Percentiles rank a stretch among this genome's conserved stretches.
Conservation (phyloP, 2,329 filamentous ascomycete genomes). For the Geosmithia morbida region DNA sequence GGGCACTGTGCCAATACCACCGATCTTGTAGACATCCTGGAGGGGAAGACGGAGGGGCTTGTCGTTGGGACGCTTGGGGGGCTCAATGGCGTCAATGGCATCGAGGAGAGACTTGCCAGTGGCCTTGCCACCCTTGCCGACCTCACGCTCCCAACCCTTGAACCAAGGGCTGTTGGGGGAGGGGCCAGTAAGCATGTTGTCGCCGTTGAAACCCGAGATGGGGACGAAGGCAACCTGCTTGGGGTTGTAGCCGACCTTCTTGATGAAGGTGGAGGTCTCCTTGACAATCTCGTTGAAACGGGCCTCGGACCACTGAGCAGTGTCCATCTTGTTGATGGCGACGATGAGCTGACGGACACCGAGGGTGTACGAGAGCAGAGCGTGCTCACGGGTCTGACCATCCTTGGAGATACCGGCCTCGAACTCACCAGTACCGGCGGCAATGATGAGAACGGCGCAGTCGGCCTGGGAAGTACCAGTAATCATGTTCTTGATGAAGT, state of each 20-base stretch:
- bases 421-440: conserved; percentile 99
- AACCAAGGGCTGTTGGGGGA: conserved; percentile 98
- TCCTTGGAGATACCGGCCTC: conserved; percentile 99
- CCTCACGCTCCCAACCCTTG: conserved; percentile 99
- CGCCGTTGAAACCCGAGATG: conserved; percentile 99
- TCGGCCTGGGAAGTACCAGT: conserved; percentile 99
- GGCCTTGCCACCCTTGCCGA: conserved; percentile 66
- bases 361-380: conserved; percentile 98
- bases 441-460: conserved; percentile 99
- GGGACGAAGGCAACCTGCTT: conserved; percentile 97
- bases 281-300: conserved; percentile 99
- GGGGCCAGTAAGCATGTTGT: conserved; percentile 84
- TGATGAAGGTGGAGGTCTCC: conserved; percentile 99
- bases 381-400: conserved; percentile 99
- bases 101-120: conserved; percentile 97
- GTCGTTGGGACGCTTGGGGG: conserved; percentile 84
- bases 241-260: conserved; percentile 99
- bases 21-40: conserved; percentile 99
- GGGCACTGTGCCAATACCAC: conserved; percentile 98
- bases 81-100: conserved; percentile 94
- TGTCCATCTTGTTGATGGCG: conserved; percentile 99
- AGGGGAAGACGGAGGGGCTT: conserved; percentile 99
- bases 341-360: conserved; percentile 99
- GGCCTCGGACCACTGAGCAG: conserved; percentile 91
- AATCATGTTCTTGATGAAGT: conserved; percentile 99